Base-by-base conservation (phyloP, 148 eudicot species). In the Rhododendron simsii region DNA sequence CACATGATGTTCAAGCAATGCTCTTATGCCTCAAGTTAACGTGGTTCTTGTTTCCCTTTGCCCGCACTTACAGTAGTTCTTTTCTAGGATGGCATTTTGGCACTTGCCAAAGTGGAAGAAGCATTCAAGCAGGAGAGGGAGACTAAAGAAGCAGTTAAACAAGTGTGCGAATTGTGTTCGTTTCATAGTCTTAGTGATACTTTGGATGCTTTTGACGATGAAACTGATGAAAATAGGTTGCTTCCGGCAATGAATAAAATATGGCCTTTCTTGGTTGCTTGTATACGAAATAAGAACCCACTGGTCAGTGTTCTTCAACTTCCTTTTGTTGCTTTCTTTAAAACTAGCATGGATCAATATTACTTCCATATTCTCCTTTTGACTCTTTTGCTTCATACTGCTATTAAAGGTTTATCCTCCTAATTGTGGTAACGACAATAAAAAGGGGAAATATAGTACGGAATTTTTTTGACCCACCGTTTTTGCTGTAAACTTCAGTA, bases 231-330 rank as follows among this genome's bases (percentile, higher is more conserved):
- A 85, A 96, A 95, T 81, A 91, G 98, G 89, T 89, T 95, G 89
- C 98, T 96, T 83, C 99, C 99, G 67, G 96, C 96, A 80, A 90
- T 93, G 92, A 96, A 96, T 87, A 95, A 92, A 85, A 89, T 96
- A 73, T 96, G 99, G 99, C 98, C 99, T 47, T 96, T 92, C 85
- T 86, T 96, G 88, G 92, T 96, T 83, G 89, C 95, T n/a, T 95
- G 98, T 87, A 85, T 93, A 33, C 93, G 88, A 86, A 95, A 92
- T 88, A 90, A 90, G 88, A 91, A 90, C 89, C 96, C 95, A 41
- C 81, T 92, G 98, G 99, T 96, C 79, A 88, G 95, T 86, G 11
- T 47, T 71, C 61, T 59, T 37, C 23, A 75, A 23, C 21, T 33
- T 73, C 48, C 28, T 33, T 55, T 47, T 51, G 23, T 74, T 85